Evolutionary conservation across 139 green algal genomes (phyloP).

Genomic region (Medakamo hakoo): DNA sequence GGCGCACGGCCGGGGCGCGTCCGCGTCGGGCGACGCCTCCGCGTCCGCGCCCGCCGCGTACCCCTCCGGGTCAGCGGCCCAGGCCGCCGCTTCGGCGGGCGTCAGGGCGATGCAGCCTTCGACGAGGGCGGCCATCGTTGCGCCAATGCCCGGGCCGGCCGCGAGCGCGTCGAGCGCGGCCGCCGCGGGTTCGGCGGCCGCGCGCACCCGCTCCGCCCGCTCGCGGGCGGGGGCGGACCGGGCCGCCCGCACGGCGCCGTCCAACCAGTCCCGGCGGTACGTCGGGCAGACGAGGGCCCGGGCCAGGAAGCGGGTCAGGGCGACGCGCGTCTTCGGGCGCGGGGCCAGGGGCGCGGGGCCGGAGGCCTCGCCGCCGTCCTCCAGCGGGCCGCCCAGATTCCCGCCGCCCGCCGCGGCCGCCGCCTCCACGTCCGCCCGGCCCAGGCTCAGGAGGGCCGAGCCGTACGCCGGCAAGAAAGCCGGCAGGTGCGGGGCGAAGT

Average conservation of each 20-base stretch:
- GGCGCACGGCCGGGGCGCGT: not conserved
- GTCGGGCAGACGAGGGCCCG: not conserved
- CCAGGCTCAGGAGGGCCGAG: not conserved
- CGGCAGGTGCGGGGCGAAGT: not conserved
- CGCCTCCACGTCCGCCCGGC: no score
- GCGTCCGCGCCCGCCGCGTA: not conserved
- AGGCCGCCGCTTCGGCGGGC: not conserved
- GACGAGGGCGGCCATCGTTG: not conserved
- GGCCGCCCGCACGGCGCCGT: no score
- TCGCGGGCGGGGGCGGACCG: not conserved
- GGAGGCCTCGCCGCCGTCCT: no score
- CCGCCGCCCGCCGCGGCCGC: no score
- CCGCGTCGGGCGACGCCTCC: not conserved
- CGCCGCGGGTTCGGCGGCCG: no score
- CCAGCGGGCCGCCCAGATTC: no score
- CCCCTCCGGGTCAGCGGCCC: not conserved
- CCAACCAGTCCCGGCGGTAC: not conserved
- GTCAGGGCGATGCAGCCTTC: not conserved
- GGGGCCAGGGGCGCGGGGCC: no score
- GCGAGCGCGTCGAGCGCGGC: not conserved
- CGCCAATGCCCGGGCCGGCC: not conserved
- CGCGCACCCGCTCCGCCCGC: no score
- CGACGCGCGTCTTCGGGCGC: not conserved
- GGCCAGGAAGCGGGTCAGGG: not conserved
- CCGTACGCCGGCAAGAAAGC: not conserved